Base-by-base conservation (phyloP, 345 rosid species). In the Pelargonium nanum region DNA sequence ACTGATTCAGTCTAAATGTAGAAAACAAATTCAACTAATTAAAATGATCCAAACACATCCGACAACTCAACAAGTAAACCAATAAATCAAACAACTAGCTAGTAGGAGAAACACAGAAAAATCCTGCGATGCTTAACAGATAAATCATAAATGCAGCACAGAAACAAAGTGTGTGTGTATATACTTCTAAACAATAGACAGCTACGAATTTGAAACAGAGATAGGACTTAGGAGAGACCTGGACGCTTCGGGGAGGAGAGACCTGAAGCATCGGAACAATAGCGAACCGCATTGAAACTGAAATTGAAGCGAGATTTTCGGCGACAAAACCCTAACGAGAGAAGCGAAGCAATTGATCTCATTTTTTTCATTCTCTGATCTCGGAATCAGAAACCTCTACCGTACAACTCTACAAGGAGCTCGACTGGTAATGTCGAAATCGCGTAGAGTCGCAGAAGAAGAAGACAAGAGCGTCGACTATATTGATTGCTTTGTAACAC, bases 211-310 rank as follows among this genome's bases (percentile, higher is more conserved):
- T 10, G 55, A 16, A 44, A 52, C 24, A 64, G 61, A 67, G 64
- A 58, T 0, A 6, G 19, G n/a, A n/a, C n/a, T n/a, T n/a, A 68
- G 51, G 63, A 16, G 19, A 12, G 9, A 80, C 85, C 82, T 74
- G 77, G 65, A 58, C 79, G 61, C 52, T 62, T 71, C 8, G 77
- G 59, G 56, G 83, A 65, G 21, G 66, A 28, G 59, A 59, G 68
- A 56, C 55, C 62, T 44, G 80, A 20, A 52, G 22, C 22, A n/a
- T 52, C 55, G n/a, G 22, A 74, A 70, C 48, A 72, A 65, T 53
- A 69, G 21, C 78, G 76, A 72, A 72, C 73, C 26, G 57, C 61
- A 12, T 40, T 40, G 65, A 62, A 19, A 53, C 55, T 26, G 30
- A 62, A 50, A 23, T 67, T 61, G 54, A 58, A 53, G 6, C 67